Conservation (phyloP, 345 rosid species). For the Carallia pectinifolia region DNA sequence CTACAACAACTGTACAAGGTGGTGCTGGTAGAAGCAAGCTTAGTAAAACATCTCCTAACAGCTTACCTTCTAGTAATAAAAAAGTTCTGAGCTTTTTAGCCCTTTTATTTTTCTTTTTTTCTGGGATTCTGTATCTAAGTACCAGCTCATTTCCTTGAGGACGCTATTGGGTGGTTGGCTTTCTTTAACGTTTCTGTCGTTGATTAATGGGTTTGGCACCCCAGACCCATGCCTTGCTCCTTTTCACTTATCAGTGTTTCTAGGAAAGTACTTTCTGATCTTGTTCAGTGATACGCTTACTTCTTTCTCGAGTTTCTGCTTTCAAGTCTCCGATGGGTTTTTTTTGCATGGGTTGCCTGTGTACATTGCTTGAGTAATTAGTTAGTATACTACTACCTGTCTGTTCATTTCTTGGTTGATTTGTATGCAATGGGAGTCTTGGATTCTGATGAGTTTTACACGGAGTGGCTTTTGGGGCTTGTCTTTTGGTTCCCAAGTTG, state of each 20-base stretch:
- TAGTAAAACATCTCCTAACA: constrained; percentile 11
- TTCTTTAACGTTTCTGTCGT: constrained; percentile 12
- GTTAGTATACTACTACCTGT: neutral
- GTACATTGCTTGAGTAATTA: constrained; percentile 4
- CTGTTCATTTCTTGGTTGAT: constrained; percentile 19
- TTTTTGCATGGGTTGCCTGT: neutral
- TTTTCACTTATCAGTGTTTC: constrained; percentile 7
- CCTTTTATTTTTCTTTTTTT: neutral
- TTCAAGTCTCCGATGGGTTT: constrained; percentile 13
- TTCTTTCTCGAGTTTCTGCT: neutral
- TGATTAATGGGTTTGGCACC: constrained; percentile 9
- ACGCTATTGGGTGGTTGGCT: constrained; percentile 1
- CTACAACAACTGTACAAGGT: constrained; percentile 1
- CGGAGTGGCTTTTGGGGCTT: constrained; percentile 51
- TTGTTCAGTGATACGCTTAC: constrained; percentile 2
- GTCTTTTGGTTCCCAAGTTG: constrained; percentile 37
- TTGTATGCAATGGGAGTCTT: constrained; percentile 25
- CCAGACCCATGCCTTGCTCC: constrained; percentile 21
- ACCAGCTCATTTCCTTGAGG: constrained; percentile 25
- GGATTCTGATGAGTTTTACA: constrained; percentile 41
- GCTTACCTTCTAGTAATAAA: constrained; percentile 4
- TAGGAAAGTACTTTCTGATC: neutral
- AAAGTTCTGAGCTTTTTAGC: neutral
- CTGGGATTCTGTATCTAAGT: neutral
- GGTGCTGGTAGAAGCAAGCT: neutral